Evolutionary conservation across 2,329 filamentous ascomycete genomes (phyloP).

Genomic region (Apiospora koreana): DNA sequence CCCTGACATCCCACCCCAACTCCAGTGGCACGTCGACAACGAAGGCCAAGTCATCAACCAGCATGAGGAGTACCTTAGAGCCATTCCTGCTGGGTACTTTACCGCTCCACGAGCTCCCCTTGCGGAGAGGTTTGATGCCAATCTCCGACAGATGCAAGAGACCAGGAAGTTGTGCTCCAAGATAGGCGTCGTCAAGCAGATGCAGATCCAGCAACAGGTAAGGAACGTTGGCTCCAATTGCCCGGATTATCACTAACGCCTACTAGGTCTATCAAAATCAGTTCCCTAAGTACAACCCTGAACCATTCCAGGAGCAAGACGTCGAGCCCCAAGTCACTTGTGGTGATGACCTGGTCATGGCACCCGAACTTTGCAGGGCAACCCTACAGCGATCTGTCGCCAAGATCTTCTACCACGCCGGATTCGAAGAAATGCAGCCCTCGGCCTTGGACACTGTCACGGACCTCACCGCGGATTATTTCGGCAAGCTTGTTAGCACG

Average conservation of each 20-base stretch:
- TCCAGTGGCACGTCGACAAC: slow-evolving; percentile 87
- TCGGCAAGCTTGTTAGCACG: slow-evolving; percentile 77
- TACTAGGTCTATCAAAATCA: slow-evolving; percentile 91
- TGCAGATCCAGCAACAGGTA: slow-evolving; percentile 97
- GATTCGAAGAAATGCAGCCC: slow-evolving; percentile 96
- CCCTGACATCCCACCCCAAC: slow-evolving; percentile 75
- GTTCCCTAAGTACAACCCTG: slow-evolving; percentile 92
- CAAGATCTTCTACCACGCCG: slow-evolving; percentile 93
- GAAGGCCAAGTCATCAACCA: slow-evolving; percentile 89
- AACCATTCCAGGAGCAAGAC: slow-evolving; percentile 85
- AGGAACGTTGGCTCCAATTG: not conserved
- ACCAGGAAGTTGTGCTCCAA: slow-evolving; percentile 95
- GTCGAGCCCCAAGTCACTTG: slow-evolving; percentile 87
- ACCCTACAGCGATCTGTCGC: slow-evolving; percentile 88
- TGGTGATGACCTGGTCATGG: slow-evolving; percentile 86
- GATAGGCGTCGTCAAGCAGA: slow-evolving; percentile 97
- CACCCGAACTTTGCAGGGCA: slow-evolving; percentile 76
- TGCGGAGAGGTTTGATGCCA: slow-evolving; percentile 79
- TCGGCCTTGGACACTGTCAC: slow-evolving; percentile 90
- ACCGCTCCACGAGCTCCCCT: slow-evolving; percentile 73
- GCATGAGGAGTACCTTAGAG: slow-evolving; percentile 77
- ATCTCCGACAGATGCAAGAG: slow-evolving; percentile 94
- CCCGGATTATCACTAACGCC: slow-evolving; percentile 25
- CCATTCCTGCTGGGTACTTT: slow-evolving; percentile 77
- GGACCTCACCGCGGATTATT: slow-evolving; percentile 86